Evolutionary conservation across 257 asterid species (phyloP).

Genomic region (Nicotiana sylvestris): DNA sequence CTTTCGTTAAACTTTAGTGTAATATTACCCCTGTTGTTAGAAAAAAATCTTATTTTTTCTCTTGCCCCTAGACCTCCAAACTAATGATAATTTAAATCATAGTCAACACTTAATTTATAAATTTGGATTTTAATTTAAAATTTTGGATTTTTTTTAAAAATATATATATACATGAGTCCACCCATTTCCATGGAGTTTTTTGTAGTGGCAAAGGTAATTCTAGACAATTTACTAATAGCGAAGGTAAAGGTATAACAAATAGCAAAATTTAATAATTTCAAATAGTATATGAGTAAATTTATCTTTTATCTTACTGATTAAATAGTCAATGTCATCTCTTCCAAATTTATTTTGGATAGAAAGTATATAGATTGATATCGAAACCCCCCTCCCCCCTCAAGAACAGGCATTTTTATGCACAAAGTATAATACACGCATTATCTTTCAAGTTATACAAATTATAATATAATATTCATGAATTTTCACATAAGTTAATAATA

Average conservation of each 20-base stretch:
- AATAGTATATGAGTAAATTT: neutral
- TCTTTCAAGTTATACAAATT: neutral
- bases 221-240: no score
- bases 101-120: neutral
- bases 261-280: neutral
- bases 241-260: no score
- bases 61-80: no score
- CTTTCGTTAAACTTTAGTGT: no score
- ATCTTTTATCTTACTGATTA: neutral
- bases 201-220: no score
- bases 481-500: neutral
- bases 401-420: neutral
- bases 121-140: no score
- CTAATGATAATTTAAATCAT: no score
- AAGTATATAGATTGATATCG: neutral
- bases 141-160: no score
- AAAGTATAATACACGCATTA: neutral
- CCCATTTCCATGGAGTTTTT: no score
- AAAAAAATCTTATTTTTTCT: no score
- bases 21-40: neutral
- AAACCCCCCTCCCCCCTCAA: no score
- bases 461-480: neutral
- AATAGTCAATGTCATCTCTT: neutral
- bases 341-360: neutral
- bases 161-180: no score